Evolutionary conservation across 129 eudicot species (phyloP), one percentile per base, ranked within the genome.

Genomic region (Centaurea solstitialis): DNA sequence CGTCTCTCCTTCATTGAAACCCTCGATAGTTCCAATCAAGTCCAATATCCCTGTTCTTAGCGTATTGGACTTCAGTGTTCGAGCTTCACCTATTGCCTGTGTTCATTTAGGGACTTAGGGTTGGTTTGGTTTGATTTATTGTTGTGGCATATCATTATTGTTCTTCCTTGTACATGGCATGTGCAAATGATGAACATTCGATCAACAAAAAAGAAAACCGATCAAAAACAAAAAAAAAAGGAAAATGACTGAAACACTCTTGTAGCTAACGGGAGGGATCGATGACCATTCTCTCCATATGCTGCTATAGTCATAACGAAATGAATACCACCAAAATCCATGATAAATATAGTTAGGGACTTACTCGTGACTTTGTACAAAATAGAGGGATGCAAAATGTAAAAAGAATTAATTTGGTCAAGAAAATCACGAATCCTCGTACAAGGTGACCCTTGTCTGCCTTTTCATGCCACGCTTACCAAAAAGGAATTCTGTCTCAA

Each of bases 371-470:
- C n/a, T 57, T 5, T n/a, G 9, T 17, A 57, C 22, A 57, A 57
- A 57, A 6, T 57, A 57, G n/a, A 57, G 9, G 65, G 65, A 57
- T 21, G 22, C n/a, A 57, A 57, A 57, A 8, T 57, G 22, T 53
- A 53, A 53, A 53, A 40, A 53, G n/a, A 13, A 4, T n/a, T 53
- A 13, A 50, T 15, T 50, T 13, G 7, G 62, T 17, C 62, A 50
- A 17, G 61, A 47, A 15, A 15, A 50, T 50, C 61, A 47, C 71
- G 72, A 69, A 82, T 76, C 81, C 85, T 82, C 81, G 85, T 82
- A 82, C 85, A 39, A 75, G 39, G 80, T 81, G 74, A 79, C 9
- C 79, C 76, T 17, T 68, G 72, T 81, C 85, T 74, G 70, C 40
- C 57, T 75, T 28, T 35, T 57, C 68, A 82, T 70, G 78, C 81